Conservation (phyloP, 106 monocot species). For the Dendrobium nobile region DNA sequence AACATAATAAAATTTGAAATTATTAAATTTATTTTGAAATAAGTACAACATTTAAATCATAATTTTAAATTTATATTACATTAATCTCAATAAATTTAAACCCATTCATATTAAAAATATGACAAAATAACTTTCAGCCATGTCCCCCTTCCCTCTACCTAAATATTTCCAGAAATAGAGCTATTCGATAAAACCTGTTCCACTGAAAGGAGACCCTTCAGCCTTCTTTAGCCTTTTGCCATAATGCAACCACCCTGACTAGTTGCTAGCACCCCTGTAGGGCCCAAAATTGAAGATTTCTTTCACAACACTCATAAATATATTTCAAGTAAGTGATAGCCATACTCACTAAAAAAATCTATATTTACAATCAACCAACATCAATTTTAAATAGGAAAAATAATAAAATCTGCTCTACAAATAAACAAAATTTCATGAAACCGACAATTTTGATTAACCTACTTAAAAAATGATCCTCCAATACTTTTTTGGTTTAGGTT, state of each 20-base stretch:
- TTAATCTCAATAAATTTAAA: too few species aligned
- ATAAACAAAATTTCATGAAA: too few species aligned
- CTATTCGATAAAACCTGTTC: conserved; percentile 1
- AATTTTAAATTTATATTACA: too few species aligned
- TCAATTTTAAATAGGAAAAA: too few species aligned
- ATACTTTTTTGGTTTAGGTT: too few species aligned
- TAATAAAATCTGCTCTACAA: too few species aligned
- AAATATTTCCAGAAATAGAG: background rate
- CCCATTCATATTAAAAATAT: too few species aligned
- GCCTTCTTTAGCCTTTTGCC: background rate
- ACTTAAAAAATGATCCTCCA: too few species aligned
- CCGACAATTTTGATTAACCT: too few species aligned
- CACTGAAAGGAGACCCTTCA: background rate
- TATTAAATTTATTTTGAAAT: too few species aligned
- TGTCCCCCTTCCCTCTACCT: background rate
- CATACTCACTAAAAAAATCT: background rate
- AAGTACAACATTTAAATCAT: too few species aligned
- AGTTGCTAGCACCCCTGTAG: background rate
- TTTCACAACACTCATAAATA: background rate
- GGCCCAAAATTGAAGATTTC: background rate
- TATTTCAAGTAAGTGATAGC: background rate
- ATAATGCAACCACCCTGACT: background rate
- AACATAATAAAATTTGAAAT: too few species aligned
- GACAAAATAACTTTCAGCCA: background rate
- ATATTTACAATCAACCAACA: background rate